A percentile compares a stretch with the other conserved stretches of the same genome.
These are phyloP conservation scores for Globisporangium paddicum DNA, from an alignment of 352 stramenopile species.

Conservation along the genomic window DNA sequence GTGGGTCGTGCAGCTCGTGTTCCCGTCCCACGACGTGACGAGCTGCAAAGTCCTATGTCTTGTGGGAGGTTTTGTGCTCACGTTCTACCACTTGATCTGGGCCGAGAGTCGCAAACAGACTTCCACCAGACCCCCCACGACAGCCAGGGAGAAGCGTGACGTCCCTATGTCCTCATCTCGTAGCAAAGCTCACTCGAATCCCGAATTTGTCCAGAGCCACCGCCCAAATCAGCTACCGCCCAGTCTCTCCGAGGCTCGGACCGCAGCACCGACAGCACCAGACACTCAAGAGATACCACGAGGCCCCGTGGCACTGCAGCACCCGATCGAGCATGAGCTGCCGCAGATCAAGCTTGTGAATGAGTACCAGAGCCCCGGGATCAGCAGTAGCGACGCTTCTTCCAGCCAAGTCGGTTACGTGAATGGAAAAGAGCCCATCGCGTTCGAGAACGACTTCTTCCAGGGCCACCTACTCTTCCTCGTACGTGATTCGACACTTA, in stretches of 20 bases:
- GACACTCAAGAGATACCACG: not conserved
- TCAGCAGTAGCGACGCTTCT: constrained; percentile 6
- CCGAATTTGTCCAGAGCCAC: not conserved
- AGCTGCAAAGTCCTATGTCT: constrained; percentile 36
- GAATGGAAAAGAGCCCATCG: constrained; percentile 31
- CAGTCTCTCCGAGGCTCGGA: not conserved
- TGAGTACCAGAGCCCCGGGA: constrained; percentile 15
- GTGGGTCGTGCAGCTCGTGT: constrained; percentile 29
- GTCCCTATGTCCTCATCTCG: not conserved
- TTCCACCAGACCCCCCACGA: not conserved
- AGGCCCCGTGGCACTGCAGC: not conserved
- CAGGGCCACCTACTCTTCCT: constrained; percentile 32
- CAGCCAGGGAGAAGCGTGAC: not conserved
- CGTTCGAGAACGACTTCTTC: constrained; percentile 48
- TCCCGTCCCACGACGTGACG: constrained; percentile 44
- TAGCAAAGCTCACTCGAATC: not conserved
- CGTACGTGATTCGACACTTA: constrained; percentile 21
- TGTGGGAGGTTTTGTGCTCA: constrained; percentile 27
- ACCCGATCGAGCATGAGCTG: constrained; percentile 13
- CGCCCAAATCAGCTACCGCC: not conserved
- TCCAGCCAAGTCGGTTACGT: constrained; percentile 1
- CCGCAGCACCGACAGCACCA: not conserved
- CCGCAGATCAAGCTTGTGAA: constrained; percentile 28
- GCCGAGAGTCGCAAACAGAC: not conserved
- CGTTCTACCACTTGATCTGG: constrained; percentile 30